phyloP scores from a whole-genome alignment of 345 rosid species.

The Punica granatum region DNA sequence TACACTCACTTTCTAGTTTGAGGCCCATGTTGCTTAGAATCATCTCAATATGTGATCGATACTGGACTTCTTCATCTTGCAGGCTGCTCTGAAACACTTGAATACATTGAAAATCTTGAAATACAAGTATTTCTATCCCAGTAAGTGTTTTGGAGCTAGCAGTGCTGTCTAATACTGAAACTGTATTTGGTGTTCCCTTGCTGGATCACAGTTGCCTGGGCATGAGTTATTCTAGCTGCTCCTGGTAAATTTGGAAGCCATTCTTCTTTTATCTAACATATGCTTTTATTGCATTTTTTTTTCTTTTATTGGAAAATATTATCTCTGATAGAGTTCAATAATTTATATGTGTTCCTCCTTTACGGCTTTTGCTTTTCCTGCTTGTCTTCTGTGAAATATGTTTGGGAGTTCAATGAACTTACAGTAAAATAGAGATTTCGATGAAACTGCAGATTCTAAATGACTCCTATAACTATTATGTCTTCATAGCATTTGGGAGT shows the following conservation, averaged over 20 bases:
- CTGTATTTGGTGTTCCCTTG: neutral
- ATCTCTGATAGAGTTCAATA: too few relatives aligned
- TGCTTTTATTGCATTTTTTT: too few relatives aligned
- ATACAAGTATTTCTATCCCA: neutral
- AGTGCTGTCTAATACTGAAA: neutral
- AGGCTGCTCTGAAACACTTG: neutral
- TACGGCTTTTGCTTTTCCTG: too few relatives aligned
- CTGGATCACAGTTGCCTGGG: neutral
- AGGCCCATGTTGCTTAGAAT: neutral
- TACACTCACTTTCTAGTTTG: neutral
- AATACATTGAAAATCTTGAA: neutral
- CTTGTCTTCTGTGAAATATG: too few relatives aligned
- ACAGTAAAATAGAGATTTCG: too few relatives aligned
- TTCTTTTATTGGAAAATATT: too few relatives aligned
- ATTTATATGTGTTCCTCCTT: too few relatives aligned
- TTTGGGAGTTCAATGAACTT: too few relatives aligned
- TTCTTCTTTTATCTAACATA: too few relatives aligned
- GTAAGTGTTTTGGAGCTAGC: neutral
- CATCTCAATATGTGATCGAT: neutral
- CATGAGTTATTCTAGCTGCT: neutral
- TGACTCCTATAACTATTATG: too few relatives aligned
- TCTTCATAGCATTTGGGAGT: neutral
- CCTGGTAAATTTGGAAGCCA: neutral
- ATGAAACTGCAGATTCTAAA: too few relatives aligned
- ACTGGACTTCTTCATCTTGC: neutral